These are phyloP conservation scores for Murraya paniculata DNA, from an alignment of 345 rosid genomes.

Conservation along the genomic window DNA sequence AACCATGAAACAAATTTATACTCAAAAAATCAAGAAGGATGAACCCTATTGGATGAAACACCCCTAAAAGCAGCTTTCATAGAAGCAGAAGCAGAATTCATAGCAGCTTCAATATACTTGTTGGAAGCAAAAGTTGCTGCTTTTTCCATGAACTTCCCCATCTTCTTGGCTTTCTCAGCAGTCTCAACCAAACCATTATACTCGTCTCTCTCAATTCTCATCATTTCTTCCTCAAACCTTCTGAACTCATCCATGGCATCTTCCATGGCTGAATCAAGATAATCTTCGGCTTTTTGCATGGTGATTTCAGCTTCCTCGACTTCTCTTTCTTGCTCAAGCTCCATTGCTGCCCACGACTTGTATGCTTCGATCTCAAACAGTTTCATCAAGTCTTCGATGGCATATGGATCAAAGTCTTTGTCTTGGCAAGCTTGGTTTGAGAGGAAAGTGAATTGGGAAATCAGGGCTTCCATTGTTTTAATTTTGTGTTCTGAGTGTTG, in stretches of 20 bases:
- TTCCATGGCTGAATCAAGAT: constrained; percentile 75
- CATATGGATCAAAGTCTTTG: constrained; percentile 68
- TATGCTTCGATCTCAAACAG: constrained; percentile 84
- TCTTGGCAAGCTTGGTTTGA: constrained; percentile 67
- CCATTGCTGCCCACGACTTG: constrained; percentile 78
- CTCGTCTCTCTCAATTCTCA: constrained; percentile 44
- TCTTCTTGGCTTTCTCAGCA: constrained; percentile 59
- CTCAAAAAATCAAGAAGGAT: constrained; percentile 50
- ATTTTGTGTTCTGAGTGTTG: background rate
- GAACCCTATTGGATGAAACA: constrained; percentile 58
- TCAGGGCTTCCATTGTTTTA: constrained; percentile 62
- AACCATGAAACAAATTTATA: background rate
- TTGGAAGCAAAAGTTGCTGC: constrained; percentile 66
- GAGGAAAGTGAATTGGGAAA: constrained; percentile 71
- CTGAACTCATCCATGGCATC: constrained; percentile 71
- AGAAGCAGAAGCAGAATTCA: constrained; percentile 74
- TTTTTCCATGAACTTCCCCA: constrained; percentile 56
- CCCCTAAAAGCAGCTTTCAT: constrained; percentile 79
- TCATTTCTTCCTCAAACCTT: constrained; percentile 71
- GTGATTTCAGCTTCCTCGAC: constrained; percentile 44
- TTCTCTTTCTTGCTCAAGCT: constrained; percentile 44
- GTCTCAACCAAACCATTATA: constrained; percentile 38
- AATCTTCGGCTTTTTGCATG: constrained; percentile 49
- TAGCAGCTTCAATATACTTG: constrained; percentile 69
- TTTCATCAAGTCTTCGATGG: constrained; percentile 72